Evolutionary conservation across 2,329 filamentous ascomycete species (phyloP), one percentile per base, ranked within the genome.

Genomic region (Pseudocercospora eumusae): DNA sequence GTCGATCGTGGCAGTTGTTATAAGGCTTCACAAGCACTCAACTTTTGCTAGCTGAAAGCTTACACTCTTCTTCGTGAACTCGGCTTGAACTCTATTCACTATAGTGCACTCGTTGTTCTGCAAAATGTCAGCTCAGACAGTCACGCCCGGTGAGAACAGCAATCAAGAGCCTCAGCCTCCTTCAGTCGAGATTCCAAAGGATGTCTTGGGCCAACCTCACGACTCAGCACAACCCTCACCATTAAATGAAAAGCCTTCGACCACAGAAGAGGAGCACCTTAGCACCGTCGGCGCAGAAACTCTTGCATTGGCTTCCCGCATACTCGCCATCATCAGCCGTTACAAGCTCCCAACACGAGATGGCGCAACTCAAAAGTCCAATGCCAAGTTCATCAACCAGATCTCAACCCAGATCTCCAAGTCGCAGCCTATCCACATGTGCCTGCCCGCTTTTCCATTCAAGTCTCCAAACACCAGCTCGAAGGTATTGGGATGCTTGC

Each of bases 371-470:
- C 21, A 25, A 33, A 40, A 54, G 27, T n/a, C 49, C 7, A 54
- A 31, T 25, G 5, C 25, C 23, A 60, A 44, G 31, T 55, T 60
- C 31, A 13, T 60, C 8, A 33, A 54, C 3, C 57, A 60, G 49
- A 60, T 60, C 21, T 13, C 15, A 15, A 3, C 33, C 9, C 27
- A 40, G 18, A 54, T 60, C 21, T 54, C 57, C 9, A 11, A 20
- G 21, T 53, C 49, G 9, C 45, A 54, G 33, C 57, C 57, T 7
- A 55, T 60, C 23, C 28, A 31, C 25, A 64, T 66, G 62, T 66
- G 64, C 42, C 49, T 66, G n/a, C 64, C 64, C 23, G 64, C 64
- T 15, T 66, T 66, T 45, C 64, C 64, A 7, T 66, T 64, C 59
- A 66, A 66, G 40, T 66, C 64, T 6, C 27, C 62, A 11, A 66